Evolutionary conservation across 2,329 filamentous ascomycete genomes (phyloP), one percentile per base, ranked within the genome.

Genomic region (Rhinocladiella mackenziei): DNA sequence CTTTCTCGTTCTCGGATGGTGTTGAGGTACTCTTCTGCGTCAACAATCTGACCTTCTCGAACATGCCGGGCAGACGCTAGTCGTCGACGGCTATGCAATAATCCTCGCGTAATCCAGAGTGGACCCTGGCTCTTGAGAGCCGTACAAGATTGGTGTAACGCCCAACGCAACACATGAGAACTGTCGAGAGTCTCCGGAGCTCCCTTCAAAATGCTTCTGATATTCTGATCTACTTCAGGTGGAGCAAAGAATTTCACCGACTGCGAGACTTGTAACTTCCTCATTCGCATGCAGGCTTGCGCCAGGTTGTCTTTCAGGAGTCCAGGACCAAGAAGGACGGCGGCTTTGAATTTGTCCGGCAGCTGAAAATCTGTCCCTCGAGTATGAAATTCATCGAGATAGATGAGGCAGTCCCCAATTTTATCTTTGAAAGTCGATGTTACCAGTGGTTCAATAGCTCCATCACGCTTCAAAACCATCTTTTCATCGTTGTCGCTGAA

Each of bases 361-460:
- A 87, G 61, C 23, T 74, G 76, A 0, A 89, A 57, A 50, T 89
- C 84, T 0, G 75, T 86, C 0, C 85, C 84, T 48, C 84, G 63
- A 0, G 83, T 86, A 49, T 89, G 83, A 0, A 76, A 73, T 45
- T 89, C 78, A 37, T 89, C 84, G 0, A 89, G 67, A 41, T 81
- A 89, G 0, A 88, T 69, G 0, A 86, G 59, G 42, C 83, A 89
- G 0, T 53, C 53, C 4, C 78, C 76, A 0, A 83, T 61, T 4
- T 80, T 72, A 0, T 70, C 66, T 0, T 66, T 62, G 53, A 77
- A 86, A 0, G 80, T 72, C 0, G 84, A 88, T 0, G 66, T 71
- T 3, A 74, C 70, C 0, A 89, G 42, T 1, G 31, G 44, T 34
- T 65, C 63, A 2, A 22, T 41, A 10, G 20, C 55, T 0, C 57